Percentiles rank a stretch among this genome's conserved stretches.
Evolutionary conservation across 2,329 filamentous ascomycete genomes (phyloP).

Genomic region (Cadophora luteo-olivacea): DNA sequence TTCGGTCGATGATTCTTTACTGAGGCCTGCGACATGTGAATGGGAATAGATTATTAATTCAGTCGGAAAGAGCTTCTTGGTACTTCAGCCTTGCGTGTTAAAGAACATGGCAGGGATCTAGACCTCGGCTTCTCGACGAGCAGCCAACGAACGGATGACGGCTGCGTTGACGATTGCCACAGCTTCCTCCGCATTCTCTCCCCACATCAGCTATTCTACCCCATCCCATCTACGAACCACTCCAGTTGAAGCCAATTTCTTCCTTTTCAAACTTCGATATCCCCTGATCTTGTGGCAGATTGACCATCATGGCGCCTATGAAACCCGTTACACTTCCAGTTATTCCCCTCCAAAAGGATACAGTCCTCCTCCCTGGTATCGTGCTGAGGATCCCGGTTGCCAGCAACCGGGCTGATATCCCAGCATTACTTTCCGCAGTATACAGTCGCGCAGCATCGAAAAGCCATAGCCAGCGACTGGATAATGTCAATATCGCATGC

Average conservation of each 20-base stretch:
- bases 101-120: background rate
- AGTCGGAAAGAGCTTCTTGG: background rate
- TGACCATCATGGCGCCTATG: conserved; percentile 33
- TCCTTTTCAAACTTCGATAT: background rate
- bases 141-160: background rate
- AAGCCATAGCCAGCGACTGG: conserved; percentile 67
- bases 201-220: conserved; percentile 4
- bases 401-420: conserved; percentile 81
- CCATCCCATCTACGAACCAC: background rate
- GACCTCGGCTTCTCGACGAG: conserved; percentile 17
- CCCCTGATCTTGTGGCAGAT: background rate
- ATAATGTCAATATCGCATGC: conserved; percentile 81
- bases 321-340: conserved; percentile 63
- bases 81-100: conserved; percentile 2
- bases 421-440: conserved; percentile 83
- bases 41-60: background rate
- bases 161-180: conserved; percentile 6
- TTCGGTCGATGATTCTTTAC: background rate
- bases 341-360: conserved; percentile 80
- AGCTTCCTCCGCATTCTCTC: conserved; percentile 18
- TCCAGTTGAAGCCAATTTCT: background rate
- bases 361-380: conserved; percentile 84
- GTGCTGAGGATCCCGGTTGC: conserved; percentile 84
- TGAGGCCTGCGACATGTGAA: background rate
- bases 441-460: conserved; percentile 78